Evolutionary conservation across 768 basidiomycete species (phyloP).

Genomic region (Pleurotus djamor): DNA sequence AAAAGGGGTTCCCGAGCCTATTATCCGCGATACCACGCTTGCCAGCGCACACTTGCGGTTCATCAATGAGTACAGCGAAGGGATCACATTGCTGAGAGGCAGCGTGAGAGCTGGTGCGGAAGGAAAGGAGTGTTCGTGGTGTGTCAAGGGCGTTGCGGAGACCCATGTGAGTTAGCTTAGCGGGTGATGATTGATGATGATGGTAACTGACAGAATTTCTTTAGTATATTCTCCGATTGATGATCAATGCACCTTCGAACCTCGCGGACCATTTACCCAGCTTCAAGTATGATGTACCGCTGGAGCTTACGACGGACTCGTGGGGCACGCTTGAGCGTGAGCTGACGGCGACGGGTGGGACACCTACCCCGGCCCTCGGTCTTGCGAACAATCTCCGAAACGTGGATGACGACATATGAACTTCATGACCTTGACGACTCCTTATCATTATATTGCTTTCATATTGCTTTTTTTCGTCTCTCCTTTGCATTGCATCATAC

Average conservation of each 20-base stretch:
- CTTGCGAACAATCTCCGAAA: conserved; percentile 18
- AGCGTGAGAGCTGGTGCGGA: conserved; percentile 32
- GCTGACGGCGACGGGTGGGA: conserved; percentile 30
- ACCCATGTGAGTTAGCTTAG: conserved; percentile 19
- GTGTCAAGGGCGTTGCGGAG: conserved; percentile 24
- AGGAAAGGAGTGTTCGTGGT: conserved; percentile 35
- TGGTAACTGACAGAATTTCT: not conserved
- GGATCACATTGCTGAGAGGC: conserved; percentile 27
- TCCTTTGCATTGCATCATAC: not conserved
- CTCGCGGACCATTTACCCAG: conserved; percentile 27
- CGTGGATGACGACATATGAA: not conserved
- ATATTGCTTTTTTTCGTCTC: not conserved
- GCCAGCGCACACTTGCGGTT: conserved; percentile 18
- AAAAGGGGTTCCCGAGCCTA: conserved; percentile 17
- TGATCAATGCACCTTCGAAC: conserved; percentile 25
- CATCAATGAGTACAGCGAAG: conserved; percentile 31
- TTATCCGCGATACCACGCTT: conserved; percentile 22
- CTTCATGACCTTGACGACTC: not conserved
- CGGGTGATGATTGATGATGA: not conserved
- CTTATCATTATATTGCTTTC: not conserved
- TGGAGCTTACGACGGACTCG: conserved; percentile 35
- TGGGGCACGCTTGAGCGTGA: conserved; percentile 36
- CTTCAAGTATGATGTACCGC: conserved; percentile 30
- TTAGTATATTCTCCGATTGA: conserved; percentile 36
- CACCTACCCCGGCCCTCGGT: conserved; percentile 38